Percentiles rank a stretch among this genome's conserved stretches.
phyloP scores from a whole-genome alignment of 345 rosid species.

The Noccaea caerulescens region DNA sequence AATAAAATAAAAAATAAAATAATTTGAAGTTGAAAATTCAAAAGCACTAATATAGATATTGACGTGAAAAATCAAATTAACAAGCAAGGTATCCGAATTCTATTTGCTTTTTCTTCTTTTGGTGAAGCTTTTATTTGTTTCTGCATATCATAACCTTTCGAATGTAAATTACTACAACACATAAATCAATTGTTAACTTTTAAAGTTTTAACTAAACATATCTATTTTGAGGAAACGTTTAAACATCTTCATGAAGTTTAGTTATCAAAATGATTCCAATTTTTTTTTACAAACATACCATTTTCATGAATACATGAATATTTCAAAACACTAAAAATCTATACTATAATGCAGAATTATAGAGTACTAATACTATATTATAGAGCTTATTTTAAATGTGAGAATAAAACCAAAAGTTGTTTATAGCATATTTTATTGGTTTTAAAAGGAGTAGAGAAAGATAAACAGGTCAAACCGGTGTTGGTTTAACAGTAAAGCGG shows the following conservation, averaged over 20 bases:
- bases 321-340: too few relatives aligned
- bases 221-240: too few relatives aligned
- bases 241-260: too few relatives aligned
- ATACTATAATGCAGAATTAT: too few relatives aligned
- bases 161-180: slow-evolving; percentile 15
- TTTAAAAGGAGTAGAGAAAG: not conserved
- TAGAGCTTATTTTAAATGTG: not conserved
- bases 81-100: slow-evolving; percentile 39
- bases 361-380: too few relatives aligned
- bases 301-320: too few relatives aligned
- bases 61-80: slow-evolving; percentile 11
- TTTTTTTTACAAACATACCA: too few relatives aligned
- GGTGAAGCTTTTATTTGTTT: not conserved
- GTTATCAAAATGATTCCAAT: not conserved
- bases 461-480: slow-evolving; percentile 19
- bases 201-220: not conserved
- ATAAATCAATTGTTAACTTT: not conserved
- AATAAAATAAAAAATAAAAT: not conserved
- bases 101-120: slow-evolving; percentile 12
- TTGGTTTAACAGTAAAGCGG: slow-evolving; percentile 15
- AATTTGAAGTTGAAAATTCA: not conserved
- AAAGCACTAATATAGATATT: not conserved
- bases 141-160: not conserved
- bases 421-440: slow-evolving; percentile 7
- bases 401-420: slow-evolving; percentile 7